Evolutionary conservation across 106 monocot genomes (phyloP).

Genomic region (Apostasia shenzhenica): DNA sequence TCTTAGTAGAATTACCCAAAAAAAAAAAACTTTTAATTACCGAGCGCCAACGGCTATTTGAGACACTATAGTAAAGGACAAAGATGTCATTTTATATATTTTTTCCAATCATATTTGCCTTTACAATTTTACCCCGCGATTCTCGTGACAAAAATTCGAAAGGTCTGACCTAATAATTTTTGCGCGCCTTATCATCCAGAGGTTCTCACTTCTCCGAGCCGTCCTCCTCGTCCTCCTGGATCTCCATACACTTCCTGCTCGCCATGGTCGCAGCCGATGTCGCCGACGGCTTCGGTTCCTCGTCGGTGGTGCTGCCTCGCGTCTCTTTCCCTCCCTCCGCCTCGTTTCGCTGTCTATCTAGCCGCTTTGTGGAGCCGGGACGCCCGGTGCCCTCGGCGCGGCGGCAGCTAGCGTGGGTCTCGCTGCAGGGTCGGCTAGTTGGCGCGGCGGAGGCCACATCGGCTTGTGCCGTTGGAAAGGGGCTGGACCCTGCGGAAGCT

Average conservation of each 20-base stretch:
- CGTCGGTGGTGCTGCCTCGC: slow-evolving; percentile 8
- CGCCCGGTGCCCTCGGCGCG: slow-evolving; percentile 14
- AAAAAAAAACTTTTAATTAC: no score
- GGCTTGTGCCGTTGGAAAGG: slow-evolving; percentile 23
- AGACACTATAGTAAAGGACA: no score
- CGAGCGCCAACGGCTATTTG: no score
- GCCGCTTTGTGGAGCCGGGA: slow-evolving; percentile 24
- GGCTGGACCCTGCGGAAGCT: slow-evolving; percentile 34
- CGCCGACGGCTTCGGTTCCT: neutral
- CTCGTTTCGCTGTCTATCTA: slow-evolving; percentile 18
- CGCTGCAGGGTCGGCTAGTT: slow-evolving; percentile 62
- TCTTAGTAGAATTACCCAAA: no score
- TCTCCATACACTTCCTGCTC: neutral
- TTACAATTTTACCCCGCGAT: neutral
- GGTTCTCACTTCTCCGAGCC: neutral
- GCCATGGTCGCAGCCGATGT: neutral
- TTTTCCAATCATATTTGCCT: neutral
- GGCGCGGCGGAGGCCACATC: slow-evolving; percentile 65
- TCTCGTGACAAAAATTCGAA: neutral
- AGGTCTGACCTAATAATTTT: neutral
- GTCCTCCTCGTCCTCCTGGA: neutral
- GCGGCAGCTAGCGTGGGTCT: slow-evolving; percentile 47
- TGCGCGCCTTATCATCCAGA: no score
- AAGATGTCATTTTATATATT: neutral
- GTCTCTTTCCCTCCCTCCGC: slow-evolving; percentile 32